A percentile compares a stretch with the other conserved stretches of the same genome.
Conservation (phyloP, 139 green algal species). For the Chlamydomonas urium region DNA sequence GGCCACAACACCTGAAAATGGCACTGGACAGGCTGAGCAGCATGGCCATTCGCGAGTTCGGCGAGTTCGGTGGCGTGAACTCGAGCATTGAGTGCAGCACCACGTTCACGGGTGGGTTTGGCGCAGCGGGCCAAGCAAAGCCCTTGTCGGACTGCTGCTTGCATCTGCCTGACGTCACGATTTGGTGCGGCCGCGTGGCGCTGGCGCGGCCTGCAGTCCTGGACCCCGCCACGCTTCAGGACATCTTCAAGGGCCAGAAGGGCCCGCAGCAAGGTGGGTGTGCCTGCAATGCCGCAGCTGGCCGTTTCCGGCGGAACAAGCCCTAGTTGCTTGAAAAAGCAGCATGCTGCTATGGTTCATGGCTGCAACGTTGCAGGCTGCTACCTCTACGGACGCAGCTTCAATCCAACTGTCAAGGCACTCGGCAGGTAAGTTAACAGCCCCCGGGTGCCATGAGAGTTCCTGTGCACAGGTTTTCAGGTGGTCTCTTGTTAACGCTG, state of each 20-base stretch:
- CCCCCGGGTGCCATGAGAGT: too few relatives aligned
- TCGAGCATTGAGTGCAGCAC: constrained; percentile 42
- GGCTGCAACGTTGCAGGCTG: constrained; percentile 27
- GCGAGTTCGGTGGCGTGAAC: constrained; percentile 53
- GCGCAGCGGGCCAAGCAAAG: too few relatives aligned
- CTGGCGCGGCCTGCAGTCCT: constrained; percentile 46
- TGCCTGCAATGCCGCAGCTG: not conserved
- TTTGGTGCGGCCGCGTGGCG: not conserved
- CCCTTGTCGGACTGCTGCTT: not conserved
- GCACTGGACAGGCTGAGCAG: too few relatives aligned
- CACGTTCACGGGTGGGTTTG: constrained; percentile 51
- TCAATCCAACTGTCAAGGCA: constrained; percentile 58
- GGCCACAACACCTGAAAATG: too few relatives aligned
- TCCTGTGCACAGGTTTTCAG: too few relatives aligned
- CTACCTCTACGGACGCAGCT: constrained; percentile 66
- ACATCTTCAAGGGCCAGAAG: constrained; percentile 42
- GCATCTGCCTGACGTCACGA: not conserved
- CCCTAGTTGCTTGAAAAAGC: too few relatives aligned
- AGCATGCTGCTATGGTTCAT: not conserved
- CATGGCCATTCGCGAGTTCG: constrained; percentile 25
- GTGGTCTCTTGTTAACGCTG: too few relatives aligned
- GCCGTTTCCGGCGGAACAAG: not conserved
- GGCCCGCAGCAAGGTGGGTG: constrained; percentile 18
- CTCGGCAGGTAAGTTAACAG: constrained; percentile 29
- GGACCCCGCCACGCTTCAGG: constrained; percentile 42